phyloP scores from a whole-genome alignment of 208 protist species.

The Trypanosoma lewisi region DNA sequence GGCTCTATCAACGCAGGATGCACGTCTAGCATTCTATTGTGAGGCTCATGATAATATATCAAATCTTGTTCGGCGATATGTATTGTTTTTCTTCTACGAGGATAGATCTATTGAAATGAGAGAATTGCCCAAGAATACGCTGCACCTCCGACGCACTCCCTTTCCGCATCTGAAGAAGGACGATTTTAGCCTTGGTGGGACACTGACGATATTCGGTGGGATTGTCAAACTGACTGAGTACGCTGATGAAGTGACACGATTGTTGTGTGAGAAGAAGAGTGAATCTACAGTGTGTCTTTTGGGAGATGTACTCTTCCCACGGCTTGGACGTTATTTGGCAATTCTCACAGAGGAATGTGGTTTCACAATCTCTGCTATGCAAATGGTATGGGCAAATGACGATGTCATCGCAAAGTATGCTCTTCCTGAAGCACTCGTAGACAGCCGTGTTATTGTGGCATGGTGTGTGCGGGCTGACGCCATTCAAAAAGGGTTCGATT shows the following conservation, averaged over 20 bases:
- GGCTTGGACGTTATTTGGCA: constrained; percentile 62
- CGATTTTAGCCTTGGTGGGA: constrained; percentile 58
- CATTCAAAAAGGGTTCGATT: constrained; percentile 67
- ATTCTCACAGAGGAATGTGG: constrained; percentile 82
- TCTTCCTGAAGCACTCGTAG: constrained; percentile 46
- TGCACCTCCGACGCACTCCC: constrained; percentile 64
- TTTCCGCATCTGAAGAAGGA: constrained; percentile 37
- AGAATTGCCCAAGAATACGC: constrained; percentile 47
- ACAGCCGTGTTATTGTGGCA: constrained; percentile 54
- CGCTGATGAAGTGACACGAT: constrained; percentile 77
- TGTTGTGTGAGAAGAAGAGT: constrained; percentile 65
- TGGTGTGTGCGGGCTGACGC: constrained; percentile 37
- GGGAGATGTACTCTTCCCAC: constrained; percentile 45
- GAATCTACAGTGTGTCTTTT: constrained; percentile 69
- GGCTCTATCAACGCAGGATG: constrained; percentile 71
- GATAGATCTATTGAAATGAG: constrained; percentile 75
- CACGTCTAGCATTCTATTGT: constrained; percentile 74
- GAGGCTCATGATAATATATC: constrained; percentile 69
- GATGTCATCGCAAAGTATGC: constrained; percentile 32
- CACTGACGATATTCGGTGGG: constrained; percentile 64
- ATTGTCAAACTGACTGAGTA: constrained; percentile 61
- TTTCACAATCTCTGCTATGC: constrained; percentile 57
- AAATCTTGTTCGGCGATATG: constrained; percentile 41
- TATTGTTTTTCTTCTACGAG: constrained; percentile 75
- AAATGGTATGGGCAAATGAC: constrained; percentile 62